phyloP scores from a whole-genome alignment of 2,329 filamentous ascomycete genomes.

The Ophiostoma perfectum region DNA sequence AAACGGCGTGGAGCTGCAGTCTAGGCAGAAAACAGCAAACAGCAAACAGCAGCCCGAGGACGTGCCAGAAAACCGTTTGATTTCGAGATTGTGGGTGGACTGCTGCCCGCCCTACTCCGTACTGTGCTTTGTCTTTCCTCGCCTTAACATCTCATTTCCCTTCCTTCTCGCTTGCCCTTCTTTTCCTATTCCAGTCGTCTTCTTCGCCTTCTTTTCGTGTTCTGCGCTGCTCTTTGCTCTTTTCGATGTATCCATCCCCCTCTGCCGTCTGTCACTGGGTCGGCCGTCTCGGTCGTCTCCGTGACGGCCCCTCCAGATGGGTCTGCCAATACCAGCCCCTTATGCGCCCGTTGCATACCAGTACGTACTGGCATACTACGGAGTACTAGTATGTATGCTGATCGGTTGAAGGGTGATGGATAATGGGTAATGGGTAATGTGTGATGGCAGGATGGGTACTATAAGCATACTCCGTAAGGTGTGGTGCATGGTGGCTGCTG shows the following conservation, averaged over 20 bases:
- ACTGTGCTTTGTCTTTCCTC: background rate
- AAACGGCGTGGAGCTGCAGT: constrained; percentile 24
- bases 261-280: background rate
- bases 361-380: background rate
- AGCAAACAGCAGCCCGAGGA: constrained; percentile 10
- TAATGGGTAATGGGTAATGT: background rate
- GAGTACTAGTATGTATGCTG: background rate
- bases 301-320: constrained; percentile 3
- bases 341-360: background rate
- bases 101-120: background rate
- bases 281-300: constrained; percentile 8
- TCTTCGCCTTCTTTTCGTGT: constrained; percentile 4
- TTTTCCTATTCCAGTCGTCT: background rate
- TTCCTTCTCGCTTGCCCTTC: background rate
- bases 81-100: constrained; percentile 13
- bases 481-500: background rate
- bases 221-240: background rate
- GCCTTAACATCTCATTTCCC: background rate
- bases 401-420: background rate
- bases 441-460: too few relatives aligned
- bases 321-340: constrained; percentile 1
- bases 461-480: too few relatives aligned
- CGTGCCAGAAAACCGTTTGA: constrained; percentile 24
- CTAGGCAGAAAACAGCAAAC: constrained; percentile 22
- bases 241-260: background rate